Evolutionary conservation across 768 basidiomycete genomes (phyloP), one percentile per base, ranked within the genome.

Genomic region (Agrocybe praecox): DNA sequence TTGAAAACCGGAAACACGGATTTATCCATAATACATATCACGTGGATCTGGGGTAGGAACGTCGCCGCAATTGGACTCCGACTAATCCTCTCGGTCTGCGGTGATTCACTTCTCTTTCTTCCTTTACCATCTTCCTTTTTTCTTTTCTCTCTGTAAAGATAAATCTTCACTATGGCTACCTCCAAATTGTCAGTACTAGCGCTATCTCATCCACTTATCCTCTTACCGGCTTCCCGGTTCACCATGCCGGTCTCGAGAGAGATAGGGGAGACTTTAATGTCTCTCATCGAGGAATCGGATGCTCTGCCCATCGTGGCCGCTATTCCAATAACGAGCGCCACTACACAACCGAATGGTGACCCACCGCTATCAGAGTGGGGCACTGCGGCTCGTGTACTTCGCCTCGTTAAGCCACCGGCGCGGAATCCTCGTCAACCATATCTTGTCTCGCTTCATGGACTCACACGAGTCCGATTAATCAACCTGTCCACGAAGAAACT

Each of bases 151-250:
- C 24, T 52, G 42, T 52, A 29, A 29, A 29, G n/a, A n/a, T 9
- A 4, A 42, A 29, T 45, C 1, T 45, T 58, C 51, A 49, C 51
- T 42, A 79, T 78, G 78, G 72, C 76, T 7, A 71, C 69, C 67
- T 74, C 81, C 3, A 83, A 80, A 56, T 79, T 95, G 6, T 86
- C 88, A 3, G 74, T 94, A 24, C 77, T 96, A 46, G 78, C 83
- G 6, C 83, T 96, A 24, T 80, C 84, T 0, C 77, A 88, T 59
- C 94, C 94, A 0, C 74, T 84, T 45, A 73, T 95, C 55, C 83
- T 95, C 34, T 82, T 93, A 12, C 94, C 94, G 0, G 85, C 84
- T 8, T 84, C 88, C 0, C 76, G 86, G 14, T 75, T 90, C 44
- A 86, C 89, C 0, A 71, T 94, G 56, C 85, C 89, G 0, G 79